Base-by-base conservation (phyloP, 306 rosid species). In the Oxytropis ochrocephala region DNA sequence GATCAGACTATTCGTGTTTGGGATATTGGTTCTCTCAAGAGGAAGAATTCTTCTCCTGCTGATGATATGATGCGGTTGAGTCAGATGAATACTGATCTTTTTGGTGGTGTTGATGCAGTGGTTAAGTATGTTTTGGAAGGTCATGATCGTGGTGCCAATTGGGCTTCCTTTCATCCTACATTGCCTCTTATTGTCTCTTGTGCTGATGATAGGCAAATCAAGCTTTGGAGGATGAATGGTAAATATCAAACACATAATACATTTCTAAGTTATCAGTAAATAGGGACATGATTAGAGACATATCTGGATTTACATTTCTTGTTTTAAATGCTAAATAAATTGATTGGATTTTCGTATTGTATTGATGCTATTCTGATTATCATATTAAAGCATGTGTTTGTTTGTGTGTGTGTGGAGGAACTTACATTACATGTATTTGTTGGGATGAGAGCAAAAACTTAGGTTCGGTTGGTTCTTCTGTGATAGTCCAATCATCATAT, bases 191-290 rank as follows among this genome's bases (percentile, higher is more conserved):
- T 93, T 85, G 97, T 93, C 43, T 93, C 98, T 0, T 97, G 96
- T 21, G 98, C 97, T 8, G 98, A 93, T 82, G 98, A 93, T 32
- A 86, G 98, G 43, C 97, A 88, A 80, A 94, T 93, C 30, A 93
- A 93, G 74, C 67, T 93, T 51, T 93, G 98, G 98, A 82, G 98
- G 75, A 93, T 93, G 98, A 90, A 90, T 75, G 98, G 98, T 90
- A 73, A 71, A 47, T n/a, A 39, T 60, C 38, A 5, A 58, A 49
- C 47, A 30, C 56, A 32, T 46, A 58, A 49, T 35, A 30, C 56
- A 32, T 46, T 65, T 10, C 16, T 64, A 2, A 30, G 5, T 32
- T 5, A 5, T 47, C 0, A 8, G 10, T 46, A 46, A 14, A 32
- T 65, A 14, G 3, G 0, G 56, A 1, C 5, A 12, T 61, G 32